phyloP scores from a whole-genome alignment of 352 stramenopile genomes.

The Phytophthora lateralis region DNA sequence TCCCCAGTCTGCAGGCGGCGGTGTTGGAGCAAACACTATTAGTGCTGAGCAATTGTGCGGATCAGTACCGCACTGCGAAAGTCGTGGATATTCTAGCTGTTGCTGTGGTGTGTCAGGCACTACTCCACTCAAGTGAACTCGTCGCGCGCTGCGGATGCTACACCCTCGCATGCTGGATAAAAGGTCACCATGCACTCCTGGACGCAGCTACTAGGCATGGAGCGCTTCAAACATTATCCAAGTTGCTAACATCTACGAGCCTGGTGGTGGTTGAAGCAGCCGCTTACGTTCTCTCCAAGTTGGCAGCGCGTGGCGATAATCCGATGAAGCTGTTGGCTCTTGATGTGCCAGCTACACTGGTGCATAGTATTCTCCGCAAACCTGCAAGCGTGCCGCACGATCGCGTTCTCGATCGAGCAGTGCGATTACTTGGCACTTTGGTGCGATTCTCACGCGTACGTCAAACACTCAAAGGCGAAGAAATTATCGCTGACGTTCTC shows the following conservation, averaged over 20 bases:
- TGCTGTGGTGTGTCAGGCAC: constrained; percentile 59
- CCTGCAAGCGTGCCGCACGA: constrained; percentile 45
- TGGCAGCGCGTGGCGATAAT: constrained; percentile 67
- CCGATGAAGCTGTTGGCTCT: constrained; percentile 67
- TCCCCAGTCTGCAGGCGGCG: constrained; percentile 55
- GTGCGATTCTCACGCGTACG: constrained; percentile 58
- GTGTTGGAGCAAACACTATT: constrained; percentile 74
- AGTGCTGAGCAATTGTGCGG: constrained; percentile 71
- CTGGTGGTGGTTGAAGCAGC: constrained; percentile 63
- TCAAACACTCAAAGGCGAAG: constrained; percentile 66
- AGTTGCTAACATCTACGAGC: constrained; percentile 67
- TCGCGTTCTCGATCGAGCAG: constrained; percentile 60
- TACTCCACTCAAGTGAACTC: constrained; percentile 69
- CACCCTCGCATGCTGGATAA: constrained; percentile 67
- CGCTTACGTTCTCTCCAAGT: constrained; percentile 66
- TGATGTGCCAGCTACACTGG: constrained; percentile 59
- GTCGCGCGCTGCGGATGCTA: constrained; percentile 76
- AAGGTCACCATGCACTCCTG: constrained; percentile 51
- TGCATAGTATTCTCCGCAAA: constrained; percentile 54
- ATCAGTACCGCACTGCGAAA: constrained; percentile 45
- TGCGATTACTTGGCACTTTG: constrained; percentile 69
- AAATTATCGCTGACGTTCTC: constrained; percentile 74
- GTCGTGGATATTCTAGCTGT: constrained; percentile 56
- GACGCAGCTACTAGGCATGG: constrained; percentile 48
- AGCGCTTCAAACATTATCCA: constrained; percentile 56